These are phyloP conservation scores for Aureobasidium uvarum DNA, from an alignment of 2,329 filamentous ascomycete genomes.

Conservation along the genomic window DNA sequence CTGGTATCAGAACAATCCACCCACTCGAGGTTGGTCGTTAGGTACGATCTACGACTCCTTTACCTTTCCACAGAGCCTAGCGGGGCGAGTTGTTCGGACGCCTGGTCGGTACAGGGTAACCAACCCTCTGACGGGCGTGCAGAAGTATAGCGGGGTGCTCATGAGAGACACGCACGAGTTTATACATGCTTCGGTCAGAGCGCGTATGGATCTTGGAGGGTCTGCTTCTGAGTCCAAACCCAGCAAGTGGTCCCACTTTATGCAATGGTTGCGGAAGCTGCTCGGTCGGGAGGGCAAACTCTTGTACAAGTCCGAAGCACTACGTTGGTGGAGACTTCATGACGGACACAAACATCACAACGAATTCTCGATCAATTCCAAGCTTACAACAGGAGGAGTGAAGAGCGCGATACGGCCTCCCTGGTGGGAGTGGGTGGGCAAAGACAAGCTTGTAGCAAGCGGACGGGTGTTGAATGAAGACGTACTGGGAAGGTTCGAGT, in stretches of 20 bases:
- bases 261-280: slow-evolving; percentile 28
- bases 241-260: slow-evolving; percentile 31
- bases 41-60: slow-evolving; percentile 39
- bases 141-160: slow-evolving; percentile 24
- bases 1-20: slow-evolving; percentile 32
- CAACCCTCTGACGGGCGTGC: slow-evolving; percentile 34
- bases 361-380: slow-evolving; percentile 26
- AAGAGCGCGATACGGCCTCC: slow-evolving; percentile 9
- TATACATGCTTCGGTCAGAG: slow-evolving; percentile 40
- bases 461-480: slow-evolving; percentile 25
- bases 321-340: slow-evolving; percentile 37
- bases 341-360: slow-evolving; percentile 34
- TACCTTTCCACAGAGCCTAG: slow-evolving; percentile 38
- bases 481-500: slow-evolving; percentile 28
- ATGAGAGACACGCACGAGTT: slow-evolving; percentile 38
- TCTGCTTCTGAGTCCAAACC: slow-evolving; percentile 31
- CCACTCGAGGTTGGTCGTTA: slow-evolving; percentile 35
- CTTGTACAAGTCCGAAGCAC: slow-evolving; percentile 29
- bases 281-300: slow-evolving; percentile 20
- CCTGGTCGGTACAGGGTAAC: slow-evolving; percentile 38
- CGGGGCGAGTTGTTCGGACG: slow-evolving; percentile 33
- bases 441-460: slow-evolving; percentile 11
- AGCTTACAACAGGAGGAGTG: background rate
- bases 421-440: slow-evolving; percentile 26
- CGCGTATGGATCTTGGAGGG: slow-evolving; percentile 38